phyloP scores from a whole-genome alignment of 2,329 filamentous ascomycete species.

The Teratosphaeria epicoccoides region DNA sequence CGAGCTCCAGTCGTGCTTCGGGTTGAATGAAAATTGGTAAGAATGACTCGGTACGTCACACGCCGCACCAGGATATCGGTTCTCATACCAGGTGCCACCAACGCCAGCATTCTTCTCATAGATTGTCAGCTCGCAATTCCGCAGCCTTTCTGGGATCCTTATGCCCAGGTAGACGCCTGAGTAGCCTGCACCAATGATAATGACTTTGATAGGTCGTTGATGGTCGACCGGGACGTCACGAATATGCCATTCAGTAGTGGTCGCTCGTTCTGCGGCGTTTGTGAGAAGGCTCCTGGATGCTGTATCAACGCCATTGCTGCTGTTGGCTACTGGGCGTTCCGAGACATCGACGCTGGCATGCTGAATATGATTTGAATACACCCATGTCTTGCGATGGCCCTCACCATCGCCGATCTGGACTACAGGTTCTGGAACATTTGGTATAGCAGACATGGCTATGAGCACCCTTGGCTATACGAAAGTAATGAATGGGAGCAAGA shows the following conservation, averaged over 20 bases:
- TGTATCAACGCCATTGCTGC: background rate
- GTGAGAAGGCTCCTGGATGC: no score
- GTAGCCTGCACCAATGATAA: conserved; percentile 31
- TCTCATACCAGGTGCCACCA: conserved; percentile 34
- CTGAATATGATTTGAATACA: background rate
- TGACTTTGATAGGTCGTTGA: conserved; percentile 31
- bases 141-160: conserved; percentile 32
- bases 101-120: conserved; percentile 34
- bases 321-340: background rate
- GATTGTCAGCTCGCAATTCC: conserved; percentile 30
- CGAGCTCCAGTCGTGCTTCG: conserved; percentile 17
- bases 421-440: conserved; percentile 19
- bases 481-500: no score
- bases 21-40: conserved; percentile 27
- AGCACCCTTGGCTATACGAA: no score
- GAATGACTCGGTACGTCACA: conserved; percentile 34
- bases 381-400: background rate
- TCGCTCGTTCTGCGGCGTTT: background rate
- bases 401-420: background rate
- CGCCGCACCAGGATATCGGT: conserved; percentile 34
- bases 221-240: conserved; percentile 34
- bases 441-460: conserved; percentile 28
- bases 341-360: background rate
- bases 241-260: conserved; percentile 19
- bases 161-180: conserved; percentile 36